phyloP scores from a whole-genome alignment of 192 early-diverging fungal species.

The Coemansia reversa region DNA sequence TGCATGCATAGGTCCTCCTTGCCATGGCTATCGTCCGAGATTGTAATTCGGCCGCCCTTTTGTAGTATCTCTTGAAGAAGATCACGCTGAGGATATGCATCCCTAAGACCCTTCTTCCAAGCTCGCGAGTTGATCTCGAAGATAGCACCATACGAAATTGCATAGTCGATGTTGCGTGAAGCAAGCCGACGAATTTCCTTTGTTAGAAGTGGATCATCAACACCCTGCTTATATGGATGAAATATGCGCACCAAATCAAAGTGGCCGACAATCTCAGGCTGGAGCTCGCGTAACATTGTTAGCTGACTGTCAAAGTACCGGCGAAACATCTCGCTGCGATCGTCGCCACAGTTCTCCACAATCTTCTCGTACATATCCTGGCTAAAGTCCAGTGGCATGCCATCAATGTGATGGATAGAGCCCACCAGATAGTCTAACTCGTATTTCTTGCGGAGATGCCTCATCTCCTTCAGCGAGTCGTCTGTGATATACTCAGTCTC shows the following conservation, averaged over 20 bases:
- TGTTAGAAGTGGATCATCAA: constrained; percentile 31
- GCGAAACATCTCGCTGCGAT: constrained; percentile 60
- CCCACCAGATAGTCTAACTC: constrained; percentile 87
- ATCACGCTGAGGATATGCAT: constrained; percentile 87
- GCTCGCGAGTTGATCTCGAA: constrained; percentile 94
- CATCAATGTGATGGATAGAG: constrained; percentile 85
- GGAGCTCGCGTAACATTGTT: constrained; percentile 64
- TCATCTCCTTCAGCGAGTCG: constrained; percentile 54
- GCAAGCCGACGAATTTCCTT: constrained; percentile 57
- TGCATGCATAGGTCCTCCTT: constrained; percentile 82
- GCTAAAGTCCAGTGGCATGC: constrained; percentile 84
- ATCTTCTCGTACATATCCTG: constrained; percentile 55
- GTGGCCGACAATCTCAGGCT: constrained; percentile 90
- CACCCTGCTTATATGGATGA: constrained; percentile 54
- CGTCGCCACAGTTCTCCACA: constrained; percentile 28
- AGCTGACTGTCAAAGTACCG: constrained; percentile 90
- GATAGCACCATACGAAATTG: constrained; percentile 76
- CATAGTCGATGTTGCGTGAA: constrained; percentile 77
- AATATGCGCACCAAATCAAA: constrained; percentile 93
- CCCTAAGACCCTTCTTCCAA: constrained; percentile 82
- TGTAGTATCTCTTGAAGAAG: constrained; percentile 70
- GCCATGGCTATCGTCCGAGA: constrained; percentile 95
- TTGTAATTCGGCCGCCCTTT: constrained; percentile 71
- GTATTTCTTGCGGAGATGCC: constrained; percentile 51
- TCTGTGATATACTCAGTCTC: constrained; percentile 86